Evolutionary conservation across 1,284 basidiomycete genomes (phyloP).

Genomic region (Mrakiaceae sp.): DNA sequence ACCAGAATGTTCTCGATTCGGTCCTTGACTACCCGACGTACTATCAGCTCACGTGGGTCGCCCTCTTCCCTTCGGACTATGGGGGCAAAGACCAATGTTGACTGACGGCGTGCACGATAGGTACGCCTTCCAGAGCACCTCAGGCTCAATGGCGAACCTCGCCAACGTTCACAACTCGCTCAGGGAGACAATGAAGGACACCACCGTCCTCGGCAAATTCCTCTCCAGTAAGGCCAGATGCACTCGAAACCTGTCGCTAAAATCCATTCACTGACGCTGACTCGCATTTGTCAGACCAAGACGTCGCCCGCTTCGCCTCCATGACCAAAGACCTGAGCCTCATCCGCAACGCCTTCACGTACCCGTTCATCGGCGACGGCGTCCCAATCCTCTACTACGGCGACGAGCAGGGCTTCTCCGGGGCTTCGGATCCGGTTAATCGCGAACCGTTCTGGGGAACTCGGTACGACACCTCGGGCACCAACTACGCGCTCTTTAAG

Average conservation of each 20-base stretch:
- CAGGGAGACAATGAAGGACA: slow-evolving; percentile 28
- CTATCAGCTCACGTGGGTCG: neutral
- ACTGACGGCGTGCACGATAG: slow-evolving; percentile 16
- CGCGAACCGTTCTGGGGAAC: slow-evolving; percentile 35
- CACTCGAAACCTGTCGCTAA: neutral
- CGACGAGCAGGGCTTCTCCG: slow-evolving; percentile 44
- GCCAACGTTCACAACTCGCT: slow-evolving; percentile 28
- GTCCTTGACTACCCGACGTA: slow-evolving; percentile 16
- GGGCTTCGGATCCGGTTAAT: slow-evolving; percentile 37
- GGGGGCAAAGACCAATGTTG: neutral
- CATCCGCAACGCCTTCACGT: slow-evolving; percentile 38
- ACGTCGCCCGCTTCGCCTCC: slow-evolving; percentile 35
- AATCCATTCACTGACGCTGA: no score
- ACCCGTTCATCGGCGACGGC: slow-evolving; percentile 39
- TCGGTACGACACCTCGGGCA: slow-evolving; percentile 39
- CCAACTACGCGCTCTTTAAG: slow-evolving; percentile 43
- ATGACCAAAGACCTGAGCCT: slow-evolving; percentile 27
- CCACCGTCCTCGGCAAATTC: slow-evolving; percentile 36
- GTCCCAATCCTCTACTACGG: slow-evolving; percentile 48
- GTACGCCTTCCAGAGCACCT: slow-evolving; percentile 28
- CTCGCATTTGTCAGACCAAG: slow-evolving; percentile 31
- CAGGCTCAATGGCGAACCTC: slow-evolving; percentile 27
- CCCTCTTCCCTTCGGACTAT: neutral
- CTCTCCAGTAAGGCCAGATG: slow-evolving; percentile 29
- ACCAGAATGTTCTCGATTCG: slow-evolving; percentile 7